These are phyloP conservation scores for Anthoceros angustus DNA, from an alignment of 225 moss, liverwort and hornwort species.

Conservation along the genomic window DNA sequence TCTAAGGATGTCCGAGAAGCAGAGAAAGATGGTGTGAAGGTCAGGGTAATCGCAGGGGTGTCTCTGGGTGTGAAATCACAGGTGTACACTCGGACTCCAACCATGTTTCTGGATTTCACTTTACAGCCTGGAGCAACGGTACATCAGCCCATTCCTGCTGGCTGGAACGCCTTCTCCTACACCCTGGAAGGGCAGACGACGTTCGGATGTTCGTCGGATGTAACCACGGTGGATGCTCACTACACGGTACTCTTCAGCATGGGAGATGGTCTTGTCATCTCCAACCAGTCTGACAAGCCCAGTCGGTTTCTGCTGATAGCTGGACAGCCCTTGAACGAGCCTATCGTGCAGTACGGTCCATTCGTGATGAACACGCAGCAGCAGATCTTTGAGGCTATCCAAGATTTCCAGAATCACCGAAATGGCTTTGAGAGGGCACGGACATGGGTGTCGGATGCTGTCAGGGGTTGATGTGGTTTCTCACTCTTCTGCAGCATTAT, in stretches of 20 bases:
- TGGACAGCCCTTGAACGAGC: conserved; percentile 66
- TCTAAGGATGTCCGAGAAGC: conserved; percentile 43
- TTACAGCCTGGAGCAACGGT: conserved; percentile 47
- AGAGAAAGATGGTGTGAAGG: conserved; percentile 48
- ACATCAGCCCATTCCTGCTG: conserved; percentile 50
- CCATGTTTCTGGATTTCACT: conserved; percentile 71
- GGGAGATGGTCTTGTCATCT: conserved; percentile 56
- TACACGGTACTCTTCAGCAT: conserved; percentile 53
- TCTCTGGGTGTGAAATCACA: conserved; percentile 55
- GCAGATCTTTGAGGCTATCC: conserved; percentile 45
- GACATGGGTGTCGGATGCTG: conserved; percentile 40
- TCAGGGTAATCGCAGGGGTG: conserved; percentile 73
- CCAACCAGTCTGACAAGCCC: conserved; percentile 38
- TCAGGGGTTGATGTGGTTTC: background rate
- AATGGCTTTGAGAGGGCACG: conserved; percentile 66
- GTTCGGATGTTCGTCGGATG: conserved; percentile 28
- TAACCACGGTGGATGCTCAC: conserved; percentile 19
- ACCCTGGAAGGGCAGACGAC: conserved; percentile 38
- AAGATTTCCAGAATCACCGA: conserved; percentile 34
- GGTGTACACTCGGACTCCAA: conserved; percentile 76
- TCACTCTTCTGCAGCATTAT: too few species aligned
- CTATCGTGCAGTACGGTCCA: conserved; percentile 68
- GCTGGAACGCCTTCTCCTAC: conserved; percentile 78
- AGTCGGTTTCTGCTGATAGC: conserved; percentile 63
- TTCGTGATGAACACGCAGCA: conserved; percentile 79